Evolutionary conservation across 179 eudicot species (phyloP), one percentile per base, ranked within the genome.

Genomic region (Nepenthes alata): DNA sequence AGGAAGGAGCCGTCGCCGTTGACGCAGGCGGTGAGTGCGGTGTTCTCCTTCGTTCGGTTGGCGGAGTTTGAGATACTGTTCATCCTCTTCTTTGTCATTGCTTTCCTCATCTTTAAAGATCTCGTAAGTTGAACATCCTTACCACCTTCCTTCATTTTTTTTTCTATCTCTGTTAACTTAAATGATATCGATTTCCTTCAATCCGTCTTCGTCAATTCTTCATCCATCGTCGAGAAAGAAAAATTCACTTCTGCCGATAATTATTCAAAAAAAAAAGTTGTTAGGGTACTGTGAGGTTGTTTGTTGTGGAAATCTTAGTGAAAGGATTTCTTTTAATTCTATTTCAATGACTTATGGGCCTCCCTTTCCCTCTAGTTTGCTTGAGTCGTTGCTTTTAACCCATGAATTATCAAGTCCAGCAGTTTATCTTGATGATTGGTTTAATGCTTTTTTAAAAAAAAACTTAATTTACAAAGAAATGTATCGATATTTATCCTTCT

Each of bases 61-160:
- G 95, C 98, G 0, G 96, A 91, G 74, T 91, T 91, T 73, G 98
- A 91, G 89, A 91, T 91, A 68, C 83, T 91, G 49, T 91, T 91
- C 76, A 77, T 89, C 10, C 81, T 89, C 68, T 91, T 91, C 83
- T 86, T 91, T 71, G 14, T 86, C 72, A 51, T 84, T 44, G 89
- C 95, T 60, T 91, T 79, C 68, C 59, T 91, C 72, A 69, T 91
- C 71, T 89, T 91, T 82, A 91, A 84, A 69, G 89, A 91, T 84
- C 86, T 91, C 73, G 97, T 89, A 63, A 61, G 78, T 53, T 35
- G 35, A 12, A 45, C 35, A 39, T 35, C 63, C 51, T 34, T 51
- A 5, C 16, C 4, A 4, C 61, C 45, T 50, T 15, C 49, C 49
- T 55, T 13, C n/a, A 3, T 57, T 25, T 48, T 45, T 45, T 37